A percentile compares a stretch with the other conserved stretches of the same genome.
These are phyloP conservation scores for Naganishia vaughanmartiniae DNA, from an alignment of 768 basidiomycete species.

Conservation along the genomic window DNA sequence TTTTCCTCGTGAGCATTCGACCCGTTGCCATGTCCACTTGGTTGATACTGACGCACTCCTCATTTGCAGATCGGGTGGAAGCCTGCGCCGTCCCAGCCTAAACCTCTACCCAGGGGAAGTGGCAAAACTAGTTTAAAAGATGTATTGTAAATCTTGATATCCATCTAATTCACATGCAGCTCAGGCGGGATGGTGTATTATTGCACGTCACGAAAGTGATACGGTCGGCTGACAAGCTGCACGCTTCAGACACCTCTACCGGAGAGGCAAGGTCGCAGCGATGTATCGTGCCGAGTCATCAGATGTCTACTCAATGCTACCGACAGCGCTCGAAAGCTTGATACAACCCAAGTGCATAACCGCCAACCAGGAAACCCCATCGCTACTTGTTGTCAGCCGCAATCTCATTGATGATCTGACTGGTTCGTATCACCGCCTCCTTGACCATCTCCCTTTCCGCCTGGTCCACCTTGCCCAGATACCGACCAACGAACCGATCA, in stretches of 20 bases:
- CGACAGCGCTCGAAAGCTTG: neutral
- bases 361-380: neutral
- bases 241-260: too few relatives aligned
- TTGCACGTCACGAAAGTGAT: too few relatives aligned
- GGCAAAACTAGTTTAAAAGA: conserved; percentile 65
- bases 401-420: conserved; percentile 48
- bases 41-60: neutral
- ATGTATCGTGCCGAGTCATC: too few relatives aligned
- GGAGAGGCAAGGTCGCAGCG: too few relatives aligned
- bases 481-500: conserved; percentile 49
- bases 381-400: conserved; percentile 32
- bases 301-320: neutral
- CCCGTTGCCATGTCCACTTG: neutral
- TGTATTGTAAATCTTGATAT: conserved; percentile 51
- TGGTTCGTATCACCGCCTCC: conserved; percentile 47
- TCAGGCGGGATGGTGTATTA: too few relatives aligned
- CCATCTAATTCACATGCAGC: too few relatives aligned
- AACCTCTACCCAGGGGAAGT: conserved; percentile 65
- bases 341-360: too few relatives aligned
- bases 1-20: conserved; percentile 71
- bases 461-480: conserved; percentile 41
- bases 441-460: conserved; percentile 44
- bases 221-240: too few relatives aligned
- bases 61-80: conserved; percentile 74
- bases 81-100: conserved; percentile 65